Evolutionary conservation across 108 stramenopile species (phyloP).

Genomic region (Cyclostephanos invisitatus): DNA sequence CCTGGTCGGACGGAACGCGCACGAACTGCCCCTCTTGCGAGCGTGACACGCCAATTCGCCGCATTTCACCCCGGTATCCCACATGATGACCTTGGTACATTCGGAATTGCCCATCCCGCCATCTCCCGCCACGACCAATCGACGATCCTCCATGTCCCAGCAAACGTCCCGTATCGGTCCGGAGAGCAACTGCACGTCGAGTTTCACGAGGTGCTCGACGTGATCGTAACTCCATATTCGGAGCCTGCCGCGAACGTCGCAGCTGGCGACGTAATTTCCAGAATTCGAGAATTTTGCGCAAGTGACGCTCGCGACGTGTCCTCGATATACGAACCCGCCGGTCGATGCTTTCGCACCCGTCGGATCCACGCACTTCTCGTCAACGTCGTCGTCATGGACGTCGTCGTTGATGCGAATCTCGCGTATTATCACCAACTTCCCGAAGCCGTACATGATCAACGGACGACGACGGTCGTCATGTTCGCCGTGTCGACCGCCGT

Average conservation of each 20-base stretch:
- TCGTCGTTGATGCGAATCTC: slow-evolving; percentile 27
- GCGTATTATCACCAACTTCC: slow-evolving; percentile 37
- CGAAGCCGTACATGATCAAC: slow-evolving; percentile 64
- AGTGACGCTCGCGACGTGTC: slow-evolving; percentile 82
- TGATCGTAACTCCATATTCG: slow-evolving; percentile 95
- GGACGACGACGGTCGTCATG: slow-evolving; percentile 37
- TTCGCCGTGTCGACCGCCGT: slow-evolving; percentile 55
- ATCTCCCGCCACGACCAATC: slow-evolving; percentile 58
- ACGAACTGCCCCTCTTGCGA: slow-evolving; percentile 61
- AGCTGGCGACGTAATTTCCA: slow-evolving; percentile 90
- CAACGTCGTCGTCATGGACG: background rate
- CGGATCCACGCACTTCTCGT: background rate
- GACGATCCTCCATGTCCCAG: slow-evolving; percentile 96
- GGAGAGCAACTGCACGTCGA: slow-evolving; percentile 58
- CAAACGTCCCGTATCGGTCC: slow-evolving; percentile 86
- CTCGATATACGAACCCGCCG: slow-evolving; percentile 87
- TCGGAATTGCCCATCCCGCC: slow-evolving; percentile 30
- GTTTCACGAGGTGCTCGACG: slow-evolving; percentile 88
- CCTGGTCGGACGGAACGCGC: slow-evolving; percentile 78
- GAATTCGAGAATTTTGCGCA: slow-evolving; percentile 75
- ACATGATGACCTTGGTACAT: slow-evolving; percentile 48
- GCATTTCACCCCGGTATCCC: slow-evolving; percentile 58
- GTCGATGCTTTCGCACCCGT: slow-evolving; percentile 27
- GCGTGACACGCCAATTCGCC: slow-evolving; percentile 66
- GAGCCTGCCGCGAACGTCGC: slow-evolving; percentile 82